These are phyloP conservation scores for Fusarium lateritium DNA, from an alignment of 2,329 filamentous ascomycete genomes.

Conservation along the genomic window DNA sequence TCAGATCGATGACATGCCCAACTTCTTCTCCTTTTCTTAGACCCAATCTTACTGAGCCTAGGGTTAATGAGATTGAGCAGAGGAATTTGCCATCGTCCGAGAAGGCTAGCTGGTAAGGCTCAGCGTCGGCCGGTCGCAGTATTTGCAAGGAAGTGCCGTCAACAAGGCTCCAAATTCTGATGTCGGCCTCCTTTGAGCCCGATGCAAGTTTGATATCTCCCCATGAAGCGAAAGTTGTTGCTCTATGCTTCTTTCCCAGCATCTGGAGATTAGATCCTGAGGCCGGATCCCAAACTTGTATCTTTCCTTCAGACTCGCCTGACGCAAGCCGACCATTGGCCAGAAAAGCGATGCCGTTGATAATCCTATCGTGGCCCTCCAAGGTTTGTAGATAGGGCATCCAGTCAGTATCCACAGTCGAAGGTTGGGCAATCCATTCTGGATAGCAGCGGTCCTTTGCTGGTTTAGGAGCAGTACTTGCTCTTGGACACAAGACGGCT, in stretches of 20 bases:
- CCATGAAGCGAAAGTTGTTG: no score
- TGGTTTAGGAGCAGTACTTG: neutral
- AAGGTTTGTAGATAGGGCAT: neutral
- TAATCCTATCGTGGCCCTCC: accelerated
- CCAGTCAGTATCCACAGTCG: neutral
- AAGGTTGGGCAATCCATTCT: neutral
- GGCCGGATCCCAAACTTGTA: neutral
- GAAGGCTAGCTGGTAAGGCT: neutral
- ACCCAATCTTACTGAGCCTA: no score
- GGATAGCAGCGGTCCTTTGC: neutral
- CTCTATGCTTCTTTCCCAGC: neutral
- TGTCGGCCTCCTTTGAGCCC: no score
- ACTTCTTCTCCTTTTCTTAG: no score
- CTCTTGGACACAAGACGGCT: neutral
- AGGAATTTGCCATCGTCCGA: neutral
- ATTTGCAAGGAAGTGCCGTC: no score
- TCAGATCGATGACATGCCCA: no score
- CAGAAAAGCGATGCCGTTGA: neutral
- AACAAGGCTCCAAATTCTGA: neutral
- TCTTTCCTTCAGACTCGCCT: accelerated
- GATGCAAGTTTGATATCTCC: no score
- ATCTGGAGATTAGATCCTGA: neutral
- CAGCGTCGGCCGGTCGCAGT: no score
- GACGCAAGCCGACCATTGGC: neutral
- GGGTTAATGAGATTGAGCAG: neutral